Conservation (phyloP, 176 grass and related monocot species). For the Panicum miliaceum region DNA sequence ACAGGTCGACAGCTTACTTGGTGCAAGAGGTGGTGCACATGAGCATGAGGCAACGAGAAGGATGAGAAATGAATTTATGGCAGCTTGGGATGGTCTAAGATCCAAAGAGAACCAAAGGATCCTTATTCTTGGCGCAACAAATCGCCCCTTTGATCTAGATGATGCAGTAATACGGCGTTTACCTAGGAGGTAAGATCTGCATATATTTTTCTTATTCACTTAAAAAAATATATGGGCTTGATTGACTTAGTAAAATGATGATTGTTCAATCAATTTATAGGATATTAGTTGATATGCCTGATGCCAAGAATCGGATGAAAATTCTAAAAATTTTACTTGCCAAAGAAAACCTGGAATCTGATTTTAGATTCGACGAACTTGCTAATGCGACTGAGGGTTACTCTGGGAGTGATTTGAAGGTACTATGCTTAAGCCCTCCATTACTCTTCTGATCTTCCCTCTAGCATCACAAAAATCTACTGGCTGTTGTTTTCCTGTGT, state of each 20-base stretch:
- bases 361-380: slow-evolving; percentile 70
- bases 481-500: neutral
- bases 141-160: slow-evolving; percentile 92
- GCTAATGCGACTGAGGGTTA: slow-evolving; percentile 88
- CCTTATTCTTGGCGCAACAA: slow-evolving; percentile 92
- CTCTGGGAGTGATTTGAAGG: slow-evolving; percentile 97
- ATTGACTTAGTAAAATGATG: neutral
- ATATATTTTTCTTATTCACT: neutral
- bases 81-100: slow-evolving; percentile 94
- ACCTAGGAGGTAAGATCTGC: slow-evolving; percentile 70
- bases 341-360: slow-evolving; percentile 79
- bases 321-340: slow-evolving; percentile 85
- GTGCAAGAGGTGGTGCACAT: slow-evolving; percentile 77
- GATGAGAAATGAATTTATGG: slow-evolving; percentile 98
- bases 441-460: slow-evolving; percentile 6
- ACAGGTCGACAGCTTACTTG: slow-evolving; percentile 93
- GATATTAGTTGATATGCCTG: slow-evolving; percentile 88
- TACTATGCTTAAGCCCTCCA: slow-evolving; percentile 29
- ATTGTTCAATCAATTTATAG: slow-evolving; percentile 48
- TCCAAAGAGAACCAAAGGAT: slow-evolving; percentile 93
- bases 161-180: slow-evolving; percentile 95
- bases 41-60: slow-evolving; percentile 93
- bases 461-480: neutral
- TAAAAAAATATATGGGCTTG: neutral
- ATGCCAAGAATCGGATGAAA: slow-evolving; percentile 85